phyloP scores from a whole-genome alignment of 164 flowering plant species.

The Protea cynaroides region DNA sequence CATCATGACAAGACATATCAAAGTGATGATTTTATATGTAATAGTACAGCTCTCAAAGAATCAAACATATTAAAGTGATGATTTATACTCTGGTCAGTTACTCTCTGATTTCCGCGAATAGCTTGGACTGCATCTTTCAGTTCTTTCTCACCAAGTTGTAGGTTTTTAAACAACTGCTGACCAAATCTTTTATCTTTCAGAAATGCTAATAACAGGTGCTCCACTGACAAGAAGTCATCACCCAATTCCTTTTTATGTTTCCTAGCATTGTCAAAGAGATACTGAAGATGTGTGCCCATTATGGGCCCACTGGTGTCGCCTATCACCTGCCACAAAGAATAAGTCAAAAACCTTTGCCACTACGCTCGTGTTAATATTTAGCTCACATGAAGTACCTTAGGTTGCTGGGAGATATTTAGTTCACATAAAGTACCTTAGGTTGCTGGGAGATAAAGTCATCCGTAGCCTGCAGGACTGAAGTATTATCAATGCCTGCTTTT shows the following conservation, averaged over 20 bases:
- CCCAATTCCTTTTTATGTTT: constrained; percentile 67
- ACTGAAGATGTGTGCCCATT: constrained; percentile 49
- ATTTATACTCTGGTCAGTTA: constrained; percentile 82
- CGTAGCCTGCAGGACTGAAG: constrained; percentile 74
- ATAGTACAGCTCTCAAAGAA: not conserved
- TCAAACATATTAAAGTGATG: not conserved
- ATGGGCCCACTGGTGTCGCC: constrained; percentile 78
- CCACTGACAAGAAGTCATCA: constrained; percentile 88
- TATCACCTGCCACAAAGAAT: constrained; percentile 44
- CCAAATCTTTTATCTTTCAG: constrained; percentile 82
- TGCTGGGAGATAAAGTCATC: constrained; percentile 73
- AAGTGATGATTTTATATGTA: too few relatives aligned
- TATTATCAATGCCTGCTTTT: constrained; percentile 83
- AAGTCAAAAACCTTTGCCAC: not conserved
- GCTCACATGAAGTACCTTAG: constrained; percentile 42
- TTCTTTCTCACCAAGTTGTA: constrained; percentile 66
- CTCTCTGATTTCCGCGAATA: constrained; percentile 86
- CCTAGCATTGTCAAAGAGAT: constrained; percentile 60
- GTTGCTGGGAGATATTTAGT: constrained; percentile 68
- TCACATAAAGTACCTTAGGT: constrained; percentile 57
- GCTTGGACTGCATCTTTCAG: constrained; percentile 80
- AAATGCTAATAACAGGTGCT: constrained; percentile 77
- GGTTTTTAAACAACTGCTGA: constrained; percentile 57
- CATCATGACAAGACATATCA: too few relatives aligned
- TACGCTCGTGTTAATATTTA: not conserved